Conservation (phyloP, 441 rosid species). For the Viola pubescens region DNA sequence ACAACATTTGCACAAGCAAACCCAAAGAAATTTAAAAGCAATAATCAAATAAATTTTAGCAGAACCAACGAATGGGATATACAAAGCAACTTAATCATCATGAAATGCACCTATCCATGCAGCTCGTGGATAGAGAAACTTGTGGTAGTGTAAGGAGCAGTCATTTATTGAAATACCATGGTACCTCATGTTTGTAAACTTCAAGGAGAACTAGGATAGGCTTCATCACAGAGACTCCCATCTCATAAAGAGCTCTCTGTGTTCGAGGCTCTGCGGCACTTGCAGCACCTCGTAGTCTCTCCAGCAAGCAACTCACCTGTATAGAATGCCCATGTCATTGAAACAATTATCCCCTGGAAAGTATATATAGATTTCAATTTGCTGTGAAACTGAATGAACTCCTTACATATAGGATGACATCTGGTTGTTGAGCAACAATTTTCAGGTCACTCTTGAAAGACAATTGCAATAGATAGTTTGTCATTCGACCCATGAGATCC, state of each 20-base stretch:
- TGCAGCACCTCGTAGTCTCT: constrained; percentile 94
- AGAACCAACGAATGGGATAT: neutral
- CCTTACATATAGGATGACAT: constrained; percentile 68
- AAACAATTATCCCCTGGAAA: constrained; percentile 12
- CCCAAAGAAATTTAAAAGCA: neutral
- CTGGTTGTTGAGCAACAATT: constrained; percentile 76
- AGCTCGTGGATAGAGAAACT: too few relatives aligned
- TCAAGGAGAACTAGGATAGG: constrained; percentile 75
- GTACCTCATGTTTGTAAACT: constrained; percentile 93
- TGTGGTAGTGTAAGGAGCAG: neutral
- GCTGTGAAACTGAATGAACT: constrained; percentile 8
- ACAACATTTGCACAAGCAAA: neutral
- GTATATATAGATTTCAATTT: constrained; percentile 9
- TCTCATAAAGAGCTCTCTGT: constrained; percentile 83
- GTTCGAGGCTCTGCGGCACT: constrained; percentile 91
- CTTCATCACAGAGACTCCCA: constrained; percentile 70
- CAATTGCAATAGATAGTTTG: constrained; percentile 59
- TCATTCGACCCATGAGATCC: constrained; percentile 71
- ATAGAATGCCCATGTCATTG: constrained; percentile 17
- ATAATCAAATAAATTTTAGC: neutral
- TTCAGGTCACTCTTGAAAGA: constrained; percentile 66
- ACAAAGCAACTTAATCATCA: neutral
- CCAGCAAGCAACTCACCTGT: constrained; percentile 85
- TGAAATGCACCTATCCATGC: neutral
- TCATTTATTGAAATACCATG: constrained; percentile 8